These are phyloP conservation scores for Artemisia annua DNA, from an alignment of 129 eudicot species.

Conservation along the genomic window DNA sequence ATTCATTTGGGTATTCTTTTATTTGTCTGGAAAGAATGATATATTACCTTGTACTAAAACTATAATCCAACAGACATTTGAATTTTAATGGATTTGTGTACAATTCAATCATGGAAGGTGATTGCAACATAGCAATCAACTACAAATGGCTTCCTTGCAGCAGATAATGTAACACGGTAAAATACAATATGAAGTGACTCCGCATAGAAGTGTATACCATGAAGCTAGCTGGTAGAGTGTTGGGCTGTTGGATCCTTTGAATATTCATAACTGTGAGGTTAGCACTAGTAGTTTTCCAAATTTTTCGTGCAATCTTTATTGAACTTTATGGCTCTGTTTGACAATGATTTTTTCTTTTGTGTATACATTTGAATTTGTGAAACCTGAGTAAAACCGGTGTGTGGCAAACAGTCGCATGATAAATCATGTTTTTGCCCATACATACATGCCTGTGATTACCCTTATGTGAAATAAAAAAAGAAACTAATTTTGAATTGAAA, in stretches of 20 bases:
- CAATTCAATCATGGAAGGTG: not conserved
- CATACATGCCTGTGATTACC: not conserved
- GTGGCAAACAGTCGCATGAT: not conserved
- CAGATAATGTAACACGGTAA: slow-evolving; percentile 15
- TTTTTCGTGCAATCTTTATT: not conserved
- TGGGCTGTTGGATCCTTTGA: not conserved
- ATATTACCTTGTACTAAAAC: not conserved
- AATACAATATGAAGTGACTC: not conserved
- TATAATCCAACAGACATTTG: not conserved
- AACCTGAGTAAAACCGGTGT: not conserved
- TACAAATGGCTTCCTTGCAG: slow-evolving; percentile 13
- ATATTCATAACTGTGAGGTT: not conserved
- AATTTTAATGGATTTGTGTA: not conserved
- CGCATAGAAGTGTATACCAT: not conserved
- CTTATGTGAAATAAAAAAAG: not conserved
- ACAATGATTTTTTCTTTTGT: not conserved
- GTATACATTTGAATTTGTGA: not conserved
- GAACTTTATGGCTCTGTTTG: not conserved
- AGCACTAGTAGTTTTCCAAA: not conserved
- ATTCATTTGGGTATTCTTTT: not conserved
- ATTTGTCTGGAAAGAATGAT: not conserved
- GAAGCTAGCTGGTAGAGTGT: not conserved
- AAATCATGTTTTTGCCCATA: not conserved
- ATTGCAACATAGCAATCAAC: not conserved
- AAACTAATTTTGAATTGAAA: not conserved